Conservation (phyloP, 2,329 filamentous ascomycete species). For the Colletotrichum agaves region DNA sequence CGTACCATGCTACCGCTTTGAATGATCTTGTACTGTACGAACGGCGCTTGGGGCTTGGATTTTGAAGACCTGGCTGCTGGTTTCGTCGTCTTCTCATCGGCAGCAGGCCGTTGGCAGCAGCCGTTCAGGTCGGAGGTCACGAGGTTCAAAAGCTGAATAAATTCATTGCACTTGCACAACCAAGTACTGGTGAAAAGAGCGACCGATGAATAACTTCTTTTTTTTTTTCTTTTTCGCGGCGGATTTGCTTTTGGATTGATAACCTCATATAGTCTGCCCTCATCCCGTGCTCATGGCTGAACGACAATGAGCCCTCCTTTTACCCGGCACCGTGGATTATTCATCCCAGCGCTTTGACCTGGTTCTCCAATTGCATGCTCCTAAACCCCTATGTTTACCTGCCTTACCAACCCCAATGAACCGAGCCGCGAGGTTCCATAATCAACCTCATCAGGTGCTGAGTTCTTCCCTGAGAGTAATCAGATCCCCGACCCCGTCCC, state of each 20-base stretch:
- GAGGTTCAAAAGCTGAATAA: not conserved
- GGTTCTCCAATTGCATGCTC: not conserved
- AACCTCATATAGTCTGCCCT: not conserved
- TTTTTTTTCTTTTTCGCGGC: too few relatives aligned
- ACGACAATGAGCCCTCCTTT: not conserved
- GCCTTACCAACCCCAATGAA: not conserved
- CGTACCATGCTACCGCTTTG: not conserved
- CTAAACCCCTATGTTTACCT: not conserved
- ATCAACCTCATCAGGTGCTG: not conserved
- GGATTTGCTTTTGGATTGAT: not conserved
- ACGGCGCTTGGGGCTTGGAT: too few relatives aligned
- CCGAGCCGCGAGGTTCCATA: not conserved
- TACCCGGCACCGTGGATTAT: not conserved
- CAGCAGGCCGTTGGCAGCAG: too few relatives aligned
- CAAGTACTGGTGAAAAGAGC: not conserved
- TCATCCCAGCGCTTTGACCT: not conserved
- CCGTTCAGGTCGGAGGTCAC: not conserved
- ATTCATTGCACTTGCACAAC: too few relatives aligned
- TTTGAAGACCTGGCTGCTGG: too few relatives aligned
- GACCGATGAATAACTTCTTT: too few relatives aligned
- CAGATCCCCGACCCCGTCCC: constrained; percentile 25
- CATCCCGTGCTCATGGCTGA: not conserved
- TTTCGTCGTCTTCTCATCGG: too few relatives aligned
- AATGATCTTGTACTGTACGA: not conserved
- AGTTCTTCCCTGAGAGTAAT: not conserved